Evolutionary conservation across 2,329 filamentous ascomycete species (phyloP).

Genomic region (Talaromyces sp.): DNA sequence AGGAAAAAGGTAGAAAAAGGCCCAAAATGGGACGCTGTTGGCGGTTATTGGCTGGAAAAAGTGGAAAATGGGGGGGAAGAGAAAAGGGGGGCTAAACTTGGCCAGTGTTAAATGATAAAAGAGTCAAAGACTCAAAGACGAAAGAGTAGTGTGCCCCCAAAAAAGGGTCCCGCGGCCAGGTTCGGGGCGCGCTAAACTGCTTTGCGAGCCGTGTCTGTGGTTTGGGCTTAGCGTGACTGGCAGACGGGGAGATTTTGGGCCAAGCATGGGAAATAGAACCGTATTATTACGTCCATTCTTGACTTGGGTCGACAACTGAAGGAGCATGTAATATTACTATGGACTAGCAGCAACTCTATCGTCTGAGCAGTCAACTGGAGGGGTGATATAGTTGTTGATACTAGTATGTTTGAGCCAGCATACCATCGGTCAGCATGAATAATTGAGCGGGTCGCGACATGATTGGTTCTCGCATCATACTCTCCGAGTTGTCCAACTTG

Average conservation of each 20-base stretch:
- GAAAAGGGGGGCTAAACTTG: background rate
- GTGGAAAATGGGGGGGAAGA: background rate
- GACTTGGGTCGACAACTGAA: background rate
- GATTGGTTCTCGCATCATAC: background rate
- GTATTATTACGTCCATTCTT: constrained; percentile 1
- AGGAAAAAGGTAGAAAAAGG: constrained; percentile 15
- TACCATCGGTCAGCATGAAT: background rate
- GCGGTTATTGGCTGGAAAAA: background rate
- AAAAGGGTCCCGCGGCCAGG: constrained; percentile 8
- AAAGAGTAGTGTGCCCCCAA: constrained; percentile 11
- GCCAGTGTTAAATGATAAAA: too few species aligned
- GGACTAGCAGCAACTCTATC: background rate
- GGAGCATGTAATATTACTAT: background rate
- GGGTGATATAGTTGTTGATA: background rate
- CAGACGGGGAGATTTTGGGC: constrained; percentile 14
- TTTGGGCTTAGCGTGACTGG: constrained; percentile 1
- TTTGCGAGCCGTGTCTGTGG: constrained; percentile 11
- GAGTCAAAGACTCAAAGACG: too few species aligned
- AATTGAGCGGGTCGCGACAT: background rate
- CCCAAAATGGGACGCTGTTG: background rate
- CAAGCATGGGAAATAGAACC: background rate
- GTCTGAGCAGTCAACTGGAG: background rate
- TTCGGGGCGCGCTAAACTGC: background rate
- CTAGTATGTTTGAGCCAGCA: background rate
- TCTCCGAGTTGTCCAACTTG: background rate